phyloP scores from a whole-genome alignment of 805 yeast genomes.

The Candida schatavii region DNA sequence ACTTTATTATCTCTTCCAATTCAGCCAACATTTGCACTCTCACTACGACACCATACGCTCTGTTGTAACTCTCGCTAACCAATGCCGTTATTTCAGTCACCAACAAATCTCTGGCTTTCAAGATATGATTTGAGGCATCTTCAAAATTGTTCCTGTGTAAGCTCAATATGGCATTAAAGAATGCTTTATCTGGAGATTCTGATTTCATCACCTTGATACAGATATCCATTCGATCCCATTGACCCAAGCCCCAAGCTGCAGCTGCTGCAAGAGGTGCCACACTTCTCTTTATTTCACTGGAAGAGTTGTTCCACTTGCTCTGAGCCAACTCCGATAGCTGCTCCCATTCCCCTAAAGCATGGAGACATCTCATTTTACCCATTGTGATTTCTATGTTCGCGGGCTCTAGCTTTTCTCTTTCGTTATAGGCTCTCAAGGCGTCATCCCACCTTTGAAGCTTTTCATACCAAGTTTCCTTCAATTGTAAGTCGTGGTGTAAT shows the following conservation, averaged over 20 bases:
- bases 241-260: slow-evolving; percentile 97
- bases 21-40: slow-evolving; percentile 97
- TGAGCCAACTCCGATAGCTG: slow-evolving; percentile 80
- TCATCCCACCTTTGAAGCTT: slow-evolving; percentile 98
- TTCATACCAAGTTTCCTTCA: slow-evolving; percentile 97
- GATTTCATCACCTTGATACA: slow-evolving; percentile 86
- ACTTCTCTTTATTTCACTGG: slow-evolving; percentile 69
- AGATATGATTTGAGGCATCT: slow-evolving; percentile 75
- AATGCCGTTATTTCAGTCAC: slow-evolving; percentile 93
- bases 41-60: slow-evolving; percentile 96
- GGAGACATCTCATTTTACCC: slow-evolving; percentile 98
- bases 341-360: slow-evolving; percentile 99
- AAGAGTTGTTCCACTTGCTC: slow-evolving; percentile 76
- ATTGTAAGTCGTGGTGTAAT: slow-evolving; percentile 81
- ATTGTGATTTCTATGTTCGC: slow-evolving; percentile 83
- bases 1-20: slow-evolving; percentile 88
- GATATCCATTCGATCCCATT: slow-evolving; percentile 94
- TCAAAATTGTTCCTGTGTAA: slow-evolving; percentile 83
- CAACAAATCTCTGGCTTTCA: slow-evolving; percentile 80
- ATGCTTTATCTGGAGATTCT: slow-evolving; percentile 92
- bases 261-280: slow-evolving; percentile 99
- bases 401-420: slow-evolving; percentile 61
- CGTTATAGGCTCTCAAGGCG: slow-evolving; percentile 86
- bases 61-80: slow-evolving; percentile 91
- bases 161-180: slow-evolving; percentile 86